Evolutionary conservation across 148 eudicot genomes (phyloP), one percentile per base, ranked within the genome.

Genomic region (Rhododendron ovatum): DNA sequence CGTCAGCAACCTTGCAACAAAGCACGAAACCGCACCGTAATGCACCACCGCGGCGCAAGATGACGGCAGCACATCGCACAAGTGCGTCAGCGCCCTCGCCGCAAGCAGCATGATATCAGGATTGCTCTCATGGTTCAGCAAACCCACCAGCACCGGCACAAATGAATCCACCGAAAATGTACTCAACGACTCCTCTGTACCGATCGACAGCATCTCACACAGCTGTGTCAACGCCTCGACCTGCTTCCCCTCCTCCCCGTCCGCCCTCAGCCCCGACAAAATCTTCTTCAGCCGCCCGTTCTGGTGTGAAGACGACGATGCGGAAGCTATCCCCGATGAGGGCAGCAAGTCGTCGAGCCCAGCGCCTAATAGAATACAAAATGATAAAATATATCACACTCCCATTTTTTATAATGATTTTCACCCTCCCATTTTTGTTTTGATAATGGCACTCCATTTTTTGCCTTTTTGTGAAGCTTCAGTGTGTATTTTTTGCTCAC

Each of bases 61-160:
- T 24, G 99, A 94, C 11, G 99, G 98, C 83, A 98, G 91, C 51
- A 94, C 98, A 84, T 98, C 99, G n/a, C 94, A 95, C 88, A 98
- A 81, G 90, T 95, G 98, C 0, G 99, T 95, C 67, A 98, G 90
- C 0, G 95, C 99, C 89, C 99, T 92, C 1, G 98, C 99, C 5
- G 99, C 98, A 24, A 98, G 91, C 48, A 98, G 92, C 99, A 98
- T 98, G 17, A 98, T 95, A 90, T 98, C 99, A 18, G 99, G 96
- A 88, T 95, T 97, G 71, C 90, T 95, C 91, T 97, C 99, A 39
- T 97, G 98, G 80, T 95, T 95, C 43, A 97, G 93, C 91, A 97
- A 85, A 26, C 98, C 98, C 22, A 97, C 99, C 1, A 97, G 94
- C 85, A 97, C 95, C 0, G 99, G 99, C 24, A 94, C 98, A 81